These are phyloP conservation scores for Crucihimalaya himalaica DNA, from an alignment of 345 rosid species.

Conservation along the genomic window DNA sequence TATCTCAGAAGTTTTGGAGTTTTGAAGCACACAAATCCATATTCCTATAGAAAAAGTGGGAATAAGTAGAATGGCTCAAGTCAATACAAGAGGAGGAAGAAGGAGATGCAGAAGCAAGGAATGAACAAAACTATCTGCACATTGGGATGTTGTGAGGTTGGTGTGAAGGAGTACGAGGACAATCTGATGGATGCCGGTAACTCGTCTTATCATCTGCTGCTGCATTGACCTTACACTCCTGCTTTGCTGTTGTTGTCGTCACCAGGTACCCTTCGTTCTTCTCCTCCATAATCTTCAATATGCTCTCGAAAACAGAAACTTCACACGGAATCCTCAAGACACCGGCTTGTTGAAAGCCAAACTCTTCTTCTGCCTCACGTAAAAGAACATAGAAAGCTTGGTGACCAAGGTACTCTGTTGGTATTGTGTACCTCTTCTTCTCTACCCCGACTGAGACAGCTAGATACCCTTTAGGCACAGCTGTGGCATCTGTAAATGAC, in stretches of 20 bases:
- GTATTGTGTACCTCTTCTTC: constrained; percentile 65
- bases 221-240: constrained; percentile 42
- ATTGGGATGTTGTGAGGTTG: constrained; percentile 58
- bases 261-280: constrained; percentile 42
- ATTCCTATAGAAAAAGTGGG: constrained; percentile 35
- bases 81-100: constrained; percentile 7
- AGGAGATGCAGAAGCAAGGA: constrained; percentile 24
- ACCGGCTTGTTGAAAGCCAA: constrained; percentile 75
- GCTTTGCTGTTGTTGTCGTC: constrained; percentile 26
- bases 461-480: constrained; percentile 63
- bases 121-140: constrained; percentile 50
- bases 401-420: constrained; percentile 59
- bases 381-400: constrained; percentile 57
- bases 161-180: constrained; percentile 52
- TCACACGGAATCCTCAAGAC: constrained; percentile 66
- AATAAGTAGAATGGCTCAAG: constrained; percentile 28
- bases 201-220: constrained; percentile 32
- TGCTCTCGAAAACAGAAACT: constrained; percentile 53
- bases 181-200: constrained; percentile 44
- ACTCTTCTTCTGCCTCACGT: constrained; percentile 75
- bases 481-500: constrained; percentile 53
- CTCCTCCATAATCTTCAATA: constrained; percentile 54
- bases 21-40: constrained; percentile 38
- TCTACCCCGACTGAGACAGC: constrained; percentile 68
- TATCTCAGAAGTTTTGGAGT: constrained; percentile 26